Percentiles rank a stretch among this genome's conserved stretches.
Conservation (phyloP, 2,329 filamentous ascomycete genomes). For the Venturia aucupariae region DNA sequence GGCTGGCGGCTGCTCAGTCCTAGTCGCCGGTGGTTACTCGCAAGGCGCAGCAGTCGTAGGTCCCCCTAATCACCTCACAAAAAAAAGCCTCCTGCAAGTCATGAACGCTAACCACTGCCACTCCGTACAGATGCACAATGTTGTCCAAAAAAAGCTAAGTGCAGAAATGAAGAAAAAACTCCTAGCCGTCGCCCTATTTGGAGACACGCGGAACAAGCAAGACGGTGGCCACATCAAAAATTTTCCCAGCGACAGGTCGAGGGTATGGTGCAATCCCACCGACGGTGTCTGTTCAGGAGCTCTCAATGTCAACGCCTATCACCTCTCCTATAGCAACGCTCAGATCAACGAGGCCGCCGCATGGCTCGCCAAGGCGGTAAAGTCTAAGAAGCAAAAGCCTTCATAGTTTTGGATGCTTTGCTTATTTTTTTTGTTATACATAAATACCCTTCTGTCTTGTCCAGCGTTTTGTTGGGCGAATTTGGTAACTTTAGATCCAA, state of each 20-base stretch:
- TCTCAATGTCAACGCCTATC: conserved; percentile 28
- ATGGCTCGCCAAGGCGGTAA: not conserved
- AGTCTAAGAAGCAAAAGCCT: too few relatives aligned
- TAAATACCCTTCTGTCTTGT: too few relatives aligned
- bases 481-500: too few relatives aligned
- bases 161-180: conserved; percentile 21
- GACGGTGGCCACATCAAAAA: conserved; percentile 32
- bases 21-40: conserved; percentile 13
- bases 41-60: conserved; percentile 12
- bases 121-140: conserved; percentile 13
- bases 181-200: conserved; percentile 31
- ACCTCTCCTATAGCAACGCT: conserved; percentile 27
- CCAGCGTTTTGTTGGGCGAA: too few relatives aligned
- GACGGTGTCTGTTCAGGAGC: conserved; percentile 33
- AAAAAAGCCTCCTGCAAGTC: too few relatives aligned
- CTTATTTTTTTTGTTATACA: too few relatives aligned
- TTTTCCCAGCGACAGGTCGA: conserved; percentile 27
- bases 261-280: conserved; percentile 31
- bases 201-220: conserved; percentile 37
- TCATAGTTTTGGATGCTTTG: too few relatives aligned
- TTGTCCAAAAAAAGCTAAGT: not conserved
- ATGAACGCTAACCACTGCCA: too few relatives aligned
- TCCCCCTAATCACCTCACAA: too few relatives aligned
- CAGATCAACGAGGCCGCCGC: conserved; percentile 10
- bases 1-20: not conserved